These are phyloP conservation scores for Drosera capensis DNA, from an alignment of 148 eudicot genomes.

Conservation along the genomic window DNA sequence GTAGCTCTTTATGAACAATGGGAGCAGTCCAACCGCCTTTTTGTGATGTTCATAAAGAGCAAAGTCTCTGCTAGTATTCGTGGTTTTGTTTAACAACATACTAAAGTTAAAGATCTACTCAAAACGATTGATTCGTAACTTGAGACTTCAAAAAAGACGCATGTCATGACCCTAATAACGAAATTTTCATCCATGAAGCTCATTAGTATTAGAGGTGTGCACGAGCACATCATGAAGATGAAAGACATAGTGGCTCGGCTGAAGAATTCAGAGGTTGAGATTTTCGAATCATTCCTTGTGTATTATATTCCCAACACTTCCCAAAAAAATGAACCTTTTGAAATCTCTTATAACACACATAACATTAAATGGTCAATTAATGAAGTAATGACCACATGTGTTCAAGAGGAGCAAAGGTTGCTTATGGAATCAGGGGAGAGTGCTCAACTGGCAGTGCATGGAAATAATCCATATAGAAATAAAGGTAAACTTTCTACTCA, in stretches of 20 bases:
- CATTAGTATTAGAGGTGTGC: conserved; percentile 3
- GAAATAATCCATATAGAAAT: not conserved
- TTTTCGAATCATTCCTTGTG: not conserved
- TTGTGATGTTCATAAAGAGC: conserved; percentile 4
- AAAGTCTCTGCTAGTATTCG: not conserved
- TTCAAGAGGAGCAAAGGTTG: conserved; percentile 9
- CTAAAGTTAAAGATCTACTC: conserved; percentile 2
- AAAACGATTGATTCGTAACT: conserved; percentile 7
- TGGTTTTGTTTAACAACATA: conserved; percentile 3
- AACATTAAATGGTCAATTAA: conserved; percentile 6
- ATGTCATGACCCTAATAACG: conserved; percentile 7
- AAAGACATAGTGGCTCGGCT: conserved; percentile 3
- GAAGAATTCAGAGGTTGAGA: not conserved
- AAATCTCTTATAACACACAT: conserved; percentile 6
- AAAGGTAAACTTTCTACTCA: not conserved
- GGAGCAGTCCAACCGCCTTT: conserved; percentile 5
- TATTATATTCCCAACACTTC: conserved; percentile 1
- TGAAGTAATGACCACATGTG: conserved; percentile 15
- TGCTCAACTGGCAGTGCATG: not conserved
- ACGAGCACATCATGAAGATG: conserved; percentile 8
- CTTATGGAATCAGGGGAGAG: no score
- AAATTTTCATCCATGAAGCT: conserved; percentile 7
- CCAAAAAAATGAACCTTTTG: not conserved
- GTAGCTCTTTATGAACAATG: conserved; percentile 1
- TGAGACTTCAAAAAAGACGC: conserved; percentile 2